Percentiles rank a stretch among this genome's conserved stretches.
These are phyloP conservation scores for Tuctoria greenei DNA, from an alignment of 176 grass and related monocot species.

Conservation along the genomic window DNA sequence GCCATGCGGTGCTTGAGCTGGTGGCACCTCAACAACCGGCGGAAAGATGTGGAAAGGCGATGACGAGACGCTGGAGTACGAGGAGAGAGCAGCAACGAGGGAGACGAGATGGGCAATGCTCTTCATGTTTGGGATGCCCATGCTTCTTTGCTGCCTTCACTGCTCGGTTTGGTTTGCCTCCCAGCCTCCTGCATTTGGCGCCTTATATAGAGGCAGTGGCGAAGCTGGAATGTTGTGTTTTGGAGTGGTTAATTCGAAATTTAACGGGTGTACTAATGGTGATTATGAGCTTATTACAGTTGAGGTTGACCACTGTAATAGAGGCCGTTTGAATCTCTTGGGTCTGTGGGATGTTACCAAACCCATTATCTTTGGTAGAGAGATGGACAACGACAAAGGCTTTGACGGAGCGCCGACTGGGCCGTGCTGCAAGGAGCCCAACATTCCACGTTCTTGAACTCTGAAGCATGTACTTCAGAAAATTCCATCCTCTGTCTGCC, in stretches of 20 bases:
- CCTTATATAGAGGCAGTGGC: conserved; percentile 35
- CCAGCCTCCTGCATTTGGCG: not conserved
- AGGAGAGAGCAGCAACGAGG: conserved; percentile 2
- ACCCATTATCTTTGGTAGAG: conserved; percentile 45
- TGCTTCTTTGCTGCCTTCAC: not conserved
- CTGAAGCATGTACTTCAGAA: too few species aligned
- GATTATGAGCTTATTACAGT: too few species aligned
- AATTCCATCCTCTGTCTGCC: too few species aligned
- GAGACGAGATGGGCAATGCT: conserved; percentile 17
- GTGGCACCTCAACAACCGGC: not conserved
- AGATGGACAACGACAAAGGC: not conserved
- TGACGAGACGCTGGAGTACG: conserved; percentile 7
- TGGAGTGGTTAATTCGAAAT: too few species aligned
- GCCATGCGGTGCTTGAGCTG: conserved; percentile 1
- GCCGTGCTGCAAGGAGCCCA: conserved; percentile 28
- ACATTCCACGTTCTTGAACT: conserved; percentile 20
- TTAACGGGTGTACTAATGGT: too few species aligned
- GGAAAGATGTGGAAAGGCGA: not conserved
- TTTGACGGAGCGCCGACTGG: conserved; percentile 4
- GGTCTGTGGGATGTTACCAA: conserved; percentile 18
- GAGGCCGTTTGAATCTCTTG: conserved; percentile 10
- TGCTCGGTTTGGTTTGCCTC: conserved; percentile 17
- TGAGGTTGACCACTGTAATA: too few species aligned
- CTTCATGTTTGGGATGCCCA: not conserved
- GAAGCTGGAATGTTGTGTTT: too few species aligned